Conservation (phyloP, 2,329 filamentous ascomycete genomes). For the Cladorrhinum sp. region DNA sequence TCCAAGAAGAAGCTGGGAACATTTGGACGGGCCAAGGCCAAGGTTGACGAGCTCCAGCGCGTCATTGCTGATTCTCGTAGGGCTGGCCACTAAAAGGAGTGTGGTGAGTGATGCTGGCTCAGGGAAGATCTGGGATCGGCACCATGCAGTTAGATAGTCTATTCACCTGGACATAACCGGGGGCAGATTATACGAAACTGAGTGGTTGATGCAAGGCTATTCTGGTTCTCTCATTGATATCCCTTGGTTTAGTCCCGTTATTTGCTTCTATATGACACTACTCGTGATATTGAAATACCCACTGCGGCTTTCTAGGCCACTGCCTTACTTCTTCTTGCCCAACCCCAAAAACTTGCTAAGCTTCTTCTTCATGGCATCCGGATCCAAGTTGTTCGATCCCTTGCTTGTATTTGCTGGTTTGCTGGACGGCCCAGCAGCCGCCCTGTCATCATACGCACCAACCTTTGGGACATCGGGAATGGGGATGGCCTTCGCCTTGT, state of each 20-base stretch:
- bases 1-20: slow-evolving; percentile 99
- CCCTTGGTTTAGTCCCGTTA: not conserved
- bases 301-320: too few relatives aligned
- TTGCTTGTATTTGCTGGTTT: slow-evolving; percentile 30
- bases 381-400: slow-evolving; percentile 37
- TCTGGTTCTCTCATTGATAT: not conserved
- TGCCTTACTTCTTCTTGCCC: slow-evolving; percentile 63
- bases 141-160: too few relatives aligned
- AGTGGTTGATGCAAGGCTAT: not conserved
- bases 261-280: not conserved
- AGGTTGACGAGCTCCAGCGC: slow-evolving; percentile 98
- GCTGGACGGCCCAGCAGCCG: slow-evolving; percentile 21
- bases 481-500: slow-evolving; percentile 63
- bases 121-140: too few relatives aligned
- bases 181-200: not conserved
- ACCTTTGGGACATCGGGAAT: slow-evolving; percentile 54
- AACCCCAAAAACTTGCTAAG: slow-evolving; percentile 71
- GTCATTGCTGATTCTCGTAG: slow-evolving; percentile 94
- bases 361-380: slow-evolving; percentile 41
- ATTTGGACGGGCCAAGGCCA: slow-evolving; percentile 97
- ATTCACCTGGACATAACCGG: too few relatives aligned
- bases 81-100: slow-evolving; percentile 51
- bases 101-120: too few relatives aligned
- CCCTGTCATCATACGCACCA: slow-evolving; percentile 37
- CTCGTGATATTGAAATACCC: not conserved